Conservation (phyloP, 192 early-diverging fungal genomes). For the Umbelopsis sp. region DNA sequence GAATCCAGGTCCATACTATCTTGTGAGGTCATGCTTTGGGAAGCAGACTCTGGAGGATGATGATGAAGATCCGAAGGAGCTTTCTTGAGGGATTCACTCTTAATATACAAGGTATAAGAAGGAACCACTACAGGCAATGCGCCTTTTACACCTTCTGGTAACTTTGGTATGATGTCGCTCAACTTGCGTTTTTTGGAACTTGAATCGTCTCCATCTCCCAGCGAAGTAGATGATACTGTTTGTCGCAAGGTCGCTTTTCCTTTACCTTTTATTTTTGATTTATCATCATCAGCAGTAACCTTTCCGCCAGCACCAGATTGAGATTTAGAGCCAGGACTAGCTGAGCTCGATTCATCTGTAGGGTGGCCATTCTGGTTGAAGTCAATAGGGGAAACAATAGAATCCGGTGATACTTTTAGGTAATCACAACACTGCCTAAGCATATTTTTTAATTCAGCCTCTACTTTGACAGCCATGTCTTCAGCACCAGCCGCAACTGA, state of each 20-base stretch:
- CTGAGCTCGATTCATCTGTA: neutral
- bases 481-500: slow-evolving; percentile 14
- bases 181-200: slow-evolving; percentile 1
- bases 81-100: slow-evolving; percentile 3
- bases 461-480: slow-evolving; percentile 12
- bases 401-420: slow-evolving; percentile 2
- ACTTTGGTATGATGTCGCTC: neutral
- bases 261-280: neutral
- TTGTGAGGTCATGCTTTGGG: neutral
- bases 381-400: neutral
- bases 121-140: slow-evolving; percentile 2
- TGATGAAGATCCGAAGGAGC: neutral
- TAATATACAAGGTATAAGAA: slow-evolving; percentile 16
- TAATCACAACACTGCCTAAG: slow-evolving; percentile 14
- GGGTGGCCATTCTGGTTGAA: neutral
- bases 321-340: neutral
- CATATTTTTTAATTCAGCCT: slow-evolving; percentile 5
- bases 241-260: neutral
- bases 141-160: slow-evolving; percentile 1
- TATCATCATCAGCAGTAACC: neutral
- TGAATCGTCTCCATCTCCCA: neutral
- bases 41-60: neutral
- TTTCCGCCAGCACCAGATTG: neutral
- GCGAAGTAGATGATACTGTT: neutral
- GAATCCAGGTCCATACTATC: slow-evolving; percentile 7